Conservation (phyloP, 768 basidiomycete genomes). For the Leccinum broughii region DNA sequence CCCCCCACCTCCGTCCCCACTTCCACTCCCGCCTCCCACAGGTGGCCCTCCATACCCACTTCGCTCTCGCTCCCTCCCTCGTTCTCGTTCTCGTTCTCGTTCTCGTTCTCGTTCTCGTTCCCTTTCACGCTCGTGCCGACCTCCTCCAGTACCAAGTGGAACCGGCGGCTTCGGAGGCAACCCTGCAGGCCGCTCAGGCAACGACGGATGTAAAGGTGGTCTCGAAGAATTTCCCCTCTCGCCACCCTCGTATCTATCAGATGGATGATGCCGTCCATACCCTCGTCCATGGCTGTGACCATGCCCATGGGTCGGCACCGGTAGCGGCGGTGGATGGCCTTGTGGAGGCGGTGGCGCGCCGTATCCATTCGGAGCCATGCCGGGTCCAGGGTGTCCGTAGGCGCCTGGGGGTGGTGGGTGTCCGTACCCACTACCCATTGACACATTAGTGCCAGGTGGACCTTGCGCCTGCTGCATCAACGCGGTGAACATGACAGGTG, state of each 20-base stretch:
- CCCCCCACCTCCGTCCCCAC: slow-evolving; percentile 10
- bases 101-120: slow-evolving; percentile 6
- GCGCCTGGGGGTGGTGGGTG: slow-evolving; percentile 9
- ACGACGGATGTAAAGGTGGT: slow-evolving; percentile 17
- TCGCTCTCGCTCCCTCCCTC: slow-evolving; percentile 22
- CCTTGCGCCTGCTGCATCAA: slow-evolving; percentile 30
- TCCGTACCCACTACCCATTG: slow-evolving; percentile 16
- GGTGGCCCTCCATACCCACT: slow-evolving; percentile 17
- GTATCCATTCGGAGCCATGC: slow-evolving; percentile 19
- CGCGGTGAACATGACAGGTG: slow-evolving; percentile 30
- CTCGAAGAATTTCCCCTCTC: slow-evolving; percentile 10
- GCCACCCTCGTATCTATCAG: slow-evolving; percentile 19
- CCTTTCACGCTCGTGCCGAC: slow-evolving; percentile 22
- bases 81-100: slow-evolving; percentile 11
- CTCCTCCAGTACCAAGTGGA: slow-evolving; percentile 15
- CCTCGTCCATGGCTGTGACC: slow-evolving; percentile 12
- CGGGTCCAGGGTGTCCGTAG: slow-evolving; percentile 15
- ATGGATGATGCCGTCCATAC: slow-evolving; percentile 11
- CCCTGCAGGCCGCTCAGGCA: slow-evolving; percentile 21
- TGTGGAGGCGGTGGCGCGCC: slow-evolving; percentile 13
- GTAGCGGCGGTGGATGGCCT: slow-evolving; percentile 21
- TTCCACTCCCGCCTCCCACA: slow-evolving; percentile 7
- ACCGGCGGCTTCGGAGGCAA: slow-evolving; percentile 23
- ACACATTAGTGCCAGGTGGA: slow-evolving; percentile 10
- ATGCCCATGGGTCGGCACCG: slow-evolving; percentile 10